phyloP scores from a whole-genome alignment of 768 basidiomycete genomes.

The Agaricus blazei region DNA sequence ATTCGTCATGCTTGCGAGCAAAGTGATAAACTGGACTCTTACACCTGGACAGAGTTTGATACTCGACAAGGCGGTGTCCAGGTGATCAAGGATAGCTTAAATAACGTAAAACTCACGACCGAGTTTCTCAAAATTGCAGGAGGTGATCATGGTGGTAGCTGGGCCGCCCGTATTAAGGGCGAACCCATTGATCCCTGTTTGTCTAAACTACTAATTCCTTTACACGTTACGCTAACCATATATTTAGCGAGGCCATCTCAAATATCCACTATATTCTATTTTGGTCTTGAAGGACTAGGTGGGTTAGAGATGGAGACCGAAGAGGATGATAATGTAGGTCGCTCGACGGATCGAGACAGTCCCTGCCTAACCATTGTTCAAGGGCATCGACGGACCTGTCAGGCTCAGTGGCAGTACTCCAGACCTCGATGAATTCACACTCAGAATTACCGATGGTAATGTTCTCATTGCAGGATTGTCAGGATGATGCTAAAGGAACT shows the following conservation, averaged over 20 bases:
- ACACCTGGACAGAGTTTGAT: slow-evolving; percentile 88
- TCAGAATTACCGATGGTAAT: slow-evolving; percentile 76
- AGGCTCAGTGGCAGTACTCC: slow-evolving; percentile 69
- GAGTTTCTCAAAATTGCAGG: slow-evolving; percentile 84
- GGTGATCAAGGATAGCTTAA: slow-evolving; percentile 71
- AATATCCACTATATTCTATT: slow-evolving; percentile 80
- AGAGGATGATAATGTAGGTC: slow-evolving; percentile 64
- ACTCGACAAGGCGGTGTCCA: slow-evolving; percentile 82
- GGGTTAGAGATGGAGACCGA: slow-evolving; percentile 75
- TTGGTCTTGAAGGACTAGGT: slow-evolving; percentile 85
- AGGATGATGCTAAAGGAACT: background rate
- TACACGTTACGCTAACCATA: background rate
- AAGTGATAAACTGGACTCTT: slow-evolving; percentile 71
- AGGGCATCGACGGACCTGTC: slow-evolving; percentile 75
- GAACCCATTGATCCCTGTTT: slow-evolving; percentile 66
- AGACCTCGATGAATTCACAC: slow-evolving; percentile 76
- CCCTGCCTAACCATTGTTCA: background rate
- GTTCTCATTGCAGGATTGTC: background rate
- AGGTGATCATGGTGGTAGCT: slow-evolving; percentile 80
- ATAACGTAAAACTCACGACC: slow-evolving; percentile 83
- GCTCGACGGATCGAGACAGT: slow-evolving; percentile 1
- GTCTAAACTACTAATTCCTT: slow-evolving; percentile 12
- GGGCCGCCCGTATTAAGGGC: slow-evolving; percentile 83
- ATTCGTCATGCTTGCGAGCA: slow-evolving; percentile 88
- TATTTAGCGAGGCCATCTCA: slow-evolving; percentile 44